Evolutionary conservation across 129 eudicot species (phyloP).

Genomic region (Centaurea solstitialis): DNA sequence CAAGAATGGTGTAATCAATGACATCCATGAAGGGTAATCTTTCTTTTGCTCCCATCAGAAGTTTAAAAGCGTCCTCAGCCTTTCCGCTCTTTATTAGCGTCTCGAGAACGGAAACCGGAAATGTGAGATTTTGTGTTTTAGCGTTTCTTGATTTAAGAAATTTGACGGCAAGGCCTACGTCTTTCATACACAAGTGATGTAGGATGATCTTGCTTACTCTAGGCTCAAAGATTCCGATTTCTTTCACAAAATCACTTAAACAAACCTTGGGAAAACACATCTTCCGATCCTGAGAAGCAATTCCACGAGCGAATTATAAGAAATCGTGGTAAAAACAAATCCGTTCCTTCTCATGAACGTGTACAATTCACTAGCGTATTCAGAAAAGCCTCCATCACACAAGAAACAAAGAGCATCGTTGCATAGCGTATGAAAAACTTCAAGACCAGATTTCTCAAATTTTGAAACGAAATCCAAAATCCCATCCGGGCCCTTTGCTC

Average conservation of each 20-base stretch:
- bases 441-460: conserved; percentile 26
- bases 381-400: conserved; percentile 45
- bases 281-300: conserved; percentile 40
- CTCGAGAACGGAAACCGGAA: conserved; percentile 40
- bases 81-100: conserved; percentile 52
- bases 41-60: conserved; percentile 53
- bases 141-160: conserved; percentile 41
- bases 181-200: conserved; percentile 55
- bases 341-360: conserved; percentile 50
- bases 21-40: conserved; percentile 57
- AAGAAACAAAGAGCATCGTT: conserved; percentile 55
- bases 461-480: conserved; percentile 34
- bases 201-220: conserved; percentile 45
- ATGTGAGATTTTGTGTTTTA: conserved; percentile 21
- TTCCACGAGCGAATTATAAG: conserved; percentile 44
- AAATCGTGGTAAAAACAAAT: conserved; percentile 15
- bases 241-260: conserved; percentile 54
- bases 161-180: conserved; percentile 52
- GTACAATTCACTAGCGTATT: conserved; percentile 41
- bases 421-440: conserved; percentile 39
- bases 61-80: conserved; percentile 62
- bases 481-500: conserved; percentile 46
- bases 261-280: conserved; percentile 16
- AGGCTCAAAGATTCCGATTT: conserved; percentile 47
- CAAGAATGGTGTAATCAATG: conserved; percentile 61